Percentiles rank a stretch among this genome's conserved stretches.
These are phyloP conservation scores for Botrytis deweyae DNA, from an alignment of 2,329 filamentous ascomycete genomes.

Conservation along the genomic window DNA sequence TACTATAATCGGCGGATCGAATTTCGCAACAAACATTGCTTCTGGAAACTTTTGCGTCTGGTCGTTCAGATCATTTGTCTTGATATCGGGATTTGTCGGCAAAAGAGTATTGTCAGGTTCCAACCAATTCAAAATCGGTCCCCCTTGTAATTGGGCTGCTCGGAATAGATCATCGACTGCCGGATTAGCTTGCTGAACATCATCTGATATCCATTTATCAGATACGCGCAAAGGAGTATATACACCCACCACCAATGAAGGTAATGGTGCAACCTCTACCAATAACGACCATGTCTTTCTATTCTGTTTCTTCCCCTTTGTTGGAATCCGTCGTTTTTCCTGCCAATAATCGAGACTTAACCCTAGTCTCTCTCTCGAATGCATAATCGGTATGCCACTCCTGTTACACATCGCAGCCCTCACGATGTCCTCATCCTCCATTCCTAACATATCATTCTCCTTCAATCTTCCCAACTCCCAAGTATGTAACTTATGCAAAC, in stretches of 20 bases:
- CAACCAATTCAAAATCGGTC: conserved; percentile 63
- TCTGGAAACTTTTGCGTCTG: conserved; percentile 63
- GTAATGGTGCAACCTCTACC: conserved; percentile 60
- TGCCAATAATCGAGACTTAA: conserved; percentile 78
- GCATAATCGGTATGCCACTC: conserved; percentile 70
- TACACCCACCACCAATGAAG: conserved; percentile 38
- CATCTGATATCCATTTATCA: conserved; percentile 69
- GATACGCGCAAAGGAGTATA: conserved; percentile 68
- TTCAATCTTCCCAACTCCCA: conserved; percentile 65
- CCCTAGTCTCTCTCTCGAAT: conserved; percentile 65
- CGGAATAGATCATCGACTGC: conserved; percentile 46
- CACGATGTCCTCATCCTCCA: conserved; percentile 44
- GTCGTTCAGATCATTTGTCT: conserved; percentile 54
- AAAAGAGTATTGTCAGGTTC: conserved; percentile 67
- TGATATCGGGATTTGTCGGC: conserved; percentile 44
- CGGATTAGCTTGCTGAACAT: conserved; percentile 58
- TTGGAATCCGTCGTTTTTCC: conserved; percentile 52
- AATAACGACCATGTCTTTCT: conserved; percentile 63
- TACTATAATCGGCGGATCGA: conserved; percentile 72
- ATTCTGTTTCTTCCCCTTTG: conserved; percentile 37
- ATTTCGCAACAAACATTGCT: conserved; percentile 70
- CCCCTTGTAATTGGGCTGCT: conserved; percentile 36
- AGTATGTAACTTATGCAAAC: conserved; percentile 65
- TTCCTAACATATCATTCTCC: conserved; percentile 46
- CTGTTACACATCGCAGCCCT: conserved; percentile 57